Percentiles rank a stretch among this genome's conserved stretches.
Conservation (phyloP, 257 asterid species). For the Solanum peruvianum region DNA sequence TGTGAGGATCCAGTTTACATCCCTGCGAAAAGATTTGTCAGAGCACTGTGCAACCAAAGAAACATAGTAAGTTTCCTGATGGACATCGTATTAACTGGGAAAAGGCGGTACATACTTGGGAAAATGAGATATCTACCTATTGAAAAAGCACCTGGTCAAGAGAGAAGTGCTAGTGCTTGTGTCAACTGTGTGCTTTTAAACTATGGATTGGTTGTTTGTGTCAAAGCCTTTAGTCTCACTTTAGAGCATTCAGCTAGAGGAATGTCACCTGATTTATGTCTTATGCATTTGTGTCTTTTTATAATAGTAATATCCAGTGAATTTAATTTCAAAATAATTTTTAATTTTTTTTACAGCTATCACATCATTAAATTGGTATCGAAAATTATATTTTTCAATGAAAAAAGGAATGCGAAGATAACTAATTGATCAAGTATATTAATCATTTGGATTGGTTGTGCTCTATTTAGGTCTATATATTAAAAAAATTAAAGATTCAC, state of each 20-base stretch:
- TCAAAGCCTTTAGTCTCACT: no score
- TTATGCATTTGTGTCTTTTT: neutral
- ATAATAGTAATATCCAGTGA: neutral
- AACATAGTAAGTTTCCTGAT: neutral
- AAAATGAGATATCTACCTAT: neutral
- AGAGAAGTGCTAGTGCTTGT: slow-evolving; percentile 57
- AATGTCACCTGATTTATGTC: no score
- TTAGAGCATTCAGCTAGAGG: no score
- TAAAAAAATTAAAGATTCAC: neutral
- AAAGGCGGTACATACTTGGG: neutral
- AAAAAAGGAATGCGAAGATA: neutral
- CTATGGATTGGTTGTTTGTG: no score
- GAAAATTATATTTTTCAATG: neutral
- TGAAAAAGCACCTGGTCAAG: slow-evolving; percentile 15
- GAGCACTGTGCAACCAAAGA: neutral
- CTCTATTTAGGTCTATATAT: neutral
- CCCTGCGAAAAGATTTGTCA: neutral
- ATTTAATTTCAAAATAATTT: neutral
- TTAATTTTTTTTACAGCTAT: neutral
- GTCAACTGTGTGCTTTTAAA: no score
- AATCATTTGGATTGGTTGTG: neutral
- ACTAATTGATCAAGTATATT: neutral
- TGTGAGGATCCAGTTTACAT: neutral
- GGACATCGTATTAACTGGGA: neutral
- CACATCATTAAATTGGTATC: neutral